Evolutionary conservation across 139 green algal genomes (phyloP).

Genomic region (Tetradesmus lagerheimii): DNA sequence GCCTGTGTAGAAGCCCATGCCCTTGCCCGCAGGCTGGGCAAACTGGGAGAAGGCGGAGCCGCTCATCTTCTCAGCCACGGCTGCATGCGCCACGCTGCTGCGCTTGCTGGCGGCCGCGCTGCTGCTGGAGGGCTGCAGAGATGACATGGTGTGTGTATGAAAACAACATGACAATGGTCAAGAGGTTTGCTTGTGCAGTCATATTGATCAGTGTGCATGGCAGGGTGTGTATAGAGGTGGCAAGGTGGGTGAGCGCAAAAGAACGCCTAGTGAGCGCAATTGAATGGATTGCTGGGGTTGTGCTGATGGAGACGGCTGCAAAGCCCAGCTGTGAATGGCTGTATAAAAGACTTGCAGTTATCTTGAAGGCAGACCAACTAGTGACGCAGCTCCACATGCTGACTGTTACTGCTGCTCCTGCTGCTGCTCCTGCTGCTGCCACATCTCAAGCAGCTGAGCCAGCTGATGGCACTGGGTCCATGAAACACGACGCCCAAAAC

Average conservation of each 20-base stretch:
- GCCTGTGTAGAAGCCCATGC: conserved; percentile 85
- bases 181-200: not conserved
- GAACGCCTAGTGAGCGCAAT: too few species aligned
- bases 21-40: conserved; percentile 63
- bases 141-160: not conserved
- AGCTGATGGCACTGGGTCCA: not conserved
- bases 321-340: too few species aligned
- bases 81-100: not conserved
- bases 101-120: not conserved
- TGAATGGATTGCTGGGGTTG: too few species aligned
- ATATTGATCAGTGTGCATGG: not conserved
- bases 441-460: not conserved
- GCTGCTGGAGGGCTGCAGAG: not conserved
- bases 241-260: too few species aligned
- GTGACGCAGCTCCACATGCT: not conserved
- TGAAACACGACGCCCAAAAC: not conserved
- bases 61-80: conserved; percentile 27
- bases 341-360: too few species aligned
- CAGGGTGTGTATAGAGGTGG: too few species aligned
- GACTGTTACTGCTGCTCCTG: not conserved
- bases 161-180: not conserved
- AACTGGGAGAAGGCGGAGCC: conserved; percentile 21
- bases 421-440: not conserved
- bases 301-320: too few species aligned
- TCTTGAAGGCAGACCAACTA: too few species aligned